Evolutionary conservation across 352 stramenopile genomes (phyloP).

Genomic region (Phytophthora quininea): DNA sequence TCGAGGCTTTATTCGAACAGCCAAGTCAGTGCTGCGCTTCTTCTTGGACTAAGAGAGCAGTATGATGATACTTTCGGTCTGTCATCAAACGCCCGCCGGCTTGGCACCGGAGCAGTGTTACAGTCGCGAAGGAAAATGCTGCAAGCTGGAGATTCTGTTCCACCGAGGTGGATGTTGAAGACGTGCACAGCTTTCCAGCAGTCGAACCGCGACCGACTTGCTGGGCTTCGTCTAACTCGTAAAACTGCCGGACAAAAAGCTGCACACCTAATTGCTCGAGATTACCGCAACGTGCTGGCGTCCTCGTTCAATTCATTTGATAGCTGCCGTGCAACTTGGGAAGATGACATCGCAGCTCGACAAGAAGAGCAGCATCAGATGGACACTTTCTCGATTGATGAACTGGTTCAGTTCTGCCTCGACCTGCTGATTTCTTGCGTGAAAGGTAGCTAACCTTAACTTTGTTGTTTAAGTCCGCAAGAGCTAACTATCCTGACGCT

Average conservation of each 20-base stretch:
- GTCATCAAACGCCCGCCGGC: slow-evolving; percentile 36
- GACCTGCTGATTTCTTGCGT: slow-evolving; percentile 61
- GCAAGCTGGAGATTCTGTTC: slow-evolving; percentile 21
- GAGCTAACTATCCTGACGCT: background rate
- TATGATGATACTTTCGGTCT: slow-evolving; percentile 73
- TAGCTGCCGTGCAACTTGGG: slow-evolving; percentile 55
- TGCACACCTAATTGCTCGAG: slow-evolving; percentile 51
- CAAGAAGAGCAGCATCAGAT: slow-evolving; percentile 28
- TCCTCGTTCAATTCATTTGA: slow-evolving; percentile 51
- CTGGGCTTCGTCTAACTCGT: slow-evolving; percentile 40
- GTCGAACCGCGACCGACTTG: slow-evolving; percentile 58
- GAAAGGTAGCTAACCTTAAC: slow-evolving; percentile 42
- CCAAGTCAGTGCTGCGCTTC: slow-evolving; percentile 59
- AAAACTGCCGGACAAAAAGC: slow-evolving; percentile 44
- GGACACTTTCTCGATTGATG: slow-evolving; percentile 41
- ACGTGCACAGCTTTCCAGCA: slow-evolving; percentile 53
- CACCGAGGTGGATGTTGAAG: slow-evolving; percentile 74
- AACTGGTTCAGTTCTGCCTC: slow-evolving; percentile 56
- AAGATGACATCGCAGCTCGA: slow-evolving; percentile 35
- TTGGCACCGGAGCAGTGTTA: slow-evolving; percentile 12
- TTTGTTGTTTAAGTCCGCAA: background rate
- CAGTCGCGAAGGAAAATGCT: background rate
- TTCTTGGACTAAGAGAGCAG: slow-evolving; percentile 57
- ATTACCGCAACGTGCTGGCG: slow-evolving; percentile 45
- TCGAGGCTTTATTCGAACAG: slow-evolving; percentile 34